These are phyloP conservation scores for Phytopythium kandeliae DNA, from an alignment of 352 stramenopile species.

Conservation along the genomic window DNA sequence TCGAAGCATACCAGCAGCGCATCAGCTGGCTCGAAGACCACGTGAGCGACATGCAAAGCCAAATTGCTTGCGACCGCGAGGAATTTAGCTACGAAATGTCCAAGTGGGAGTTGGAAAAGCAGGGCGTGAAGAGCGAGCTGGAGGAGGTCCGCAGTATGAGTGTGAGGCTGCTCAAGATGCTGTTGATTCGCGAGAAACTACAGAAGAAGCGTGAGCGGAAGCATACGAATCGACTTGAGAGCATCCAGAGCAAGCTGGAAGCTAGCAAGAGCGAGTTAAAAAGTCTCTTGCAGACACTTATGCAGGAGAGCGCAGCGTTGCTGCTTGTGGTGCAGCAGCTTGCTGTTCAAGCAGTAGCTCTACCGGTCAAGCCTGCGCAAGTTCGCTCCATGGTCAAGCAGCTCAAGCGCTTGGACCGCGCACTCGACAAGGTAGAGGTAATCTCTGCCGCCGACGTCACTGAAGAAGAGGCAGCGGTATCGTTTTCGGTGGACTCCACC, in stretches of 20 bases:
- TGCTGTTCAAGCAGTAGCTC: constrained; percentile 9
- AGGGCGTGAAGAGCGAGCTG: constrained; percentile 35
- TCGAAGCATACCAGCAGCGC: constrained; percentile 34
- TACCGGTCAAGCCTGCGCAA: constrained; percentile 42
- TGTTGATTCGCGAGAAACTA: constrained; percentile 61
- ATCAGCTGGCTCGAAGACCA: constrained; percentile 41
- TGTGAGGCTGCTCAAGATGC: constrained; percentile 59
- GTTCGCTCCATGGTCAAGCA: constrained; percentile 39
- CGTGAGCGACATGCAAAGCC: constrained; percentile 41
- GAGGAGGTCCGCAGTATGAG: constrained; percentile 55
- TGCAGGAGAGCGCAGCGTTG: constrained; percentile 45
- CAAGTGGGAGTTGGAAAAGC: constrained; percentile 55
- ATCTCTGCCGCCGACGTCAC: not conserved
- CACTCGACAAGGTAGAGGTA: not conserved
- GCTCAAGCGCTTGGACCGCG: constrained; percentile 23
- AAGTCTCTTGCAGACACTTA: constrained; percentile 20
- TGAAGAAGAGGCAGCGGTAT: not conserved
- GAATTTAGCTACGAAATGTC: constrained; percentile 57
- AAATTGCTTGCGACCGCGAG: constrained; percentile 57
- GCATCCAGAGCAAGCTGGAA: constrained; percentile 13
- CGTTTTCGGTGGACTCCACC: not conserved
- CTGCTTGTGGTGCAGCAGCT: constrained; percentile 48
- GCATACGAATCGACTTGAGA: constrained; percentile 10
- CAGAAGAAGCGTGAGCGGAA: constrained; percentile 46
- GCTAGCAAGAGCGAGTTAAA: constrained; percentile 13